Percentiles rank a stretch among this genome's conserved stretches.
These are phyloP conservation scores for Penicillium sp. DNA, from an alignment of 2,329 filamentous ascomycete genomes.

Conservation along the genomic window DNA sequence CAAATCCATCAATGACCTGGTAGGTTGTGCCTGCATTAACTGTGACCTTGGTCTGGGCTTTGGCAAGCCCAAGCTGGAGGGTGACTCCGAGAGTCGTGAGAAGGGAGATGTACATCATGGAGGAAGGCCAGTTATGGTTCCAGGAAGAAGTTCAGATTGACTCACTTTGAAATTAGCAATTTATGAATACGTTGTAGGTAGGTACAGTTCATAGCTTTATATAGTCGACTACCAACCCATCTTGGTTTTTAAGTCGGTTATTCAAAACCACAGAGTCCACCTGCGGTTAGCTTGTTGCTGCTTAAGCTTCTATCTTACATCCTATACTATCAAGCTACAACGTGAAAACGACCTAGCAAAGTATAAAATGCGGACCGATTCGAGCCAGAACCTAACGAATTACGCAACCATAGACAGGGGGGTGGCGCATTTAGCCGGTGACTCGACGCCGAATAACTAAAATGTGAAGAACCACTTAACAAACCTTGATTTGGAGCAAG, in stretches of 20 bases:
- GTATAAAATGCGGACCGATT: neutral
- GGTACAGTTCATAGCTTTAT: neutral
- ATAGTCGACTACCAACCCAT: neutral
- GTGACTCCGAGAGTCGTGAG: neutral
- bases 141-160: neutral
- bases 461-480: neutral
- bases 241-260: neutral
- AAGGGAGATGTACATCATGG: neutral
- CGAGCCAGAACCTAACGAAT: neutral
- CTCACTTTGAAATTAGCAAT: too few species aligned
- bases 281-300: neutral
- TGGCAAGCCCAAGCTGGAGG: neutral
- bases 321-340: neutral
- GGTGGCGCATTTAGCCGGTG: neutral
- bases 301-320: neutral
- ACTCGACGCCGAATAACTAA: neutral
- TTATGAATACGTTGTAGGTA: neutral
- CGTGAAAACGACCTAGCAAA: neutral
- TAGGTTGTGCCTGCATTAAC: slow-evolving; percentile 23
- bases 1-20: slow-evolving; percentile 52
- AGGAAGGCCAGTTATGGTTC: neutral
- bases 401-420: neutral
- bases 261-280: neutral
- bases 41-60: slow-evolving; percentile 2
- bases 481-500: neutral